Evolutionary conservation across 129 eudicot species (phyloP).

Genomic region (Smallanthus sonchifolius): DNA sequence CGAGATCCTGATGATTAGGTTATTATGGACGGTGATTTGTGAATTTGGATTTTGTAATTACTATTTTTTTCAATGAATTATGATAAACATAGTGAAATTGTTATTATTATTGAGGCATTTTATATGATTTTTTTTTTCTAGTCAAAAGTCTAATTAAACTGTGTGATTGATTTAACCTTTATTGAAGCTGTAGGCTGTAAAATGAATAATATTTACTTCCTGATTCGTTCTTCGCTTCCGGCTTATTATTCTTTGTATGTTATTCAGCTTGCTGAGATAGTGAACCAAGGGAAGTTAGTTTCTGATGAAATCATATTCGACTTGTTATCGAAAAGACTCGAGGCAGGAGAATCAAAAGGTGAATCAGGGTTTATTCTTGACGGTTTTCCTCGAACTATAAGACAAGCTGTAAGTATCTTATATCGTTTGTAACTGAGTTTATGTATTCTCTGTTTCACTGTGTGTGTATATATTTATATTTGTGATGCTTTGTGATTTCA

Average conservation of each 20-base stretch:
- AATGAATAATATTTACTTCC: background rate
- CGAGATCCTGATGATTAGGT: background rate
- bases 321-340: slow-evolving; percentile 86
- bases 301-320: slow-evolving; percentile 89
- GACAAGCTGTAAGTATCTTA: slow-evolving; percentile 79
- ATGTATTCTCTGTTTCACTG: background rate
- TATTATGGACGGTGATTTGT: background rate
- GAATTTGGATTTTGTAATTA: background rate
- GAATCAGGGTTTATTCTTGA: slow-evolving; percentile 95
- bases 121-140: background rate
- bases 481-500: slow-evolving; percentile 2
- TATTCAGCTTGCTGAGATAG: slow-evolving; percentile 79
- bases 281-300: slow-evolving; percentile 89
- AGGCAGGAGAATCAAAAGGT: slow-evolving; percentile 82
- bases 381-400: slow-evolving; percentile 93
- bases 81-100: background rate
- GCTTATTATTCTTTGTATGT: background rate
- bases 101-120: background rate
- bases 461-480: background rate
- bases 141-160: background rate
- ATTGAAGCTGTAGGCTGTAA: background rate
- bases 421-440: background rate
- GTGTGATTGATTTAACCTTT: background rate
- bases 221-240: background rate
- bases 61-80: background rate